Evolutionary conservation across 2,329 filamentous ascomycete species (phyloP).

Genomic region (Diplodia intermedia): DNA sequence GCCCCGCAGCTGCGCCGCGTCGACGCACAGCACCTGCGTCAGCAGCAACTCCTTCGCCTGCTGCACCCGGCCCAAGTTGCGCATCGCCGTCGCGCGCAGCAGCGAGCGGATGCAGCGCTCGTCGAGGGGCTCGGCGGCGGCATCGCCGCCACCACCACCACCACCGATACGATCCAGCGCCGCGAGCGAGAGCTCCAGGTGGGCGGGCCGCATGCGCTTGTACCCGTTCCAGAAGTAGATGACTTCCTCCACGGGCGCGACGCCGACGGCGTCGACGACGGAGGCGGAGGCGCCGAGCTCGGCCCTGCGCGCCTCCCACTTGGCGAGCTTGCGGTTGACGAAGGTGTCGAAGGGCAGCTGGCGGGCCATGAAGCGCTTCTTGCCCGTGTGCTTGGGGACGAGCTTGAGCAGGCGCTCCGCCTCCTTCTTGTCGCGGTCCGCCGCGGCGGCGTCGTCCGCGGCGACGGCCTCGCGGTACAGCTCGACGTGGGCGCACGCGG

Average conservation of each 20-base stretch:
- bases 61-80: conserved; percentile 66
- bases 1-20: conserved; percentile 63
- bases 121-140: conserved; percentile 49
- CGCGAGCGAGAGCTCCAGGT: conserved; percentile 68
- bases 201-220: conserved; percentile 74
- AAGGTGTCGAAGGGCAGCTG: conserved; percentile 91
- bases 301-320: conserved; percentile 83
- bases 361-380: conserved; percentile 87
- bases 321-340: conserved; percentile 79
- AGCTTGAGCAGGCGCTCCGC: conserved; percentile 75
- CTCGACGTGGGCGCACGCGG: conserved; percentile 78
- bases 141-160: conserved; percentile 37
- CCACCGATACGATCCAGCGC: conserved; percentile 56
- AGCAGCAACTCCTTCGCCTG: conserved; percentile 72
- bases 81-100: conserved; percentile 69
- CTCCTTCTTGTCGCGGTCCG: conserved; percentile 36
- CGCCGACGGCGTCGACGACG: conserved; percentile 79
- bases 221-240: conserved; percentile 91
- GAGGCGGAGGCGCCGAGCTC: conserved; percentile 63
- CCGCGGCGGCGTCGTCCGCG: background rate
- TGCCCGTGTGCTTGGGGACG: conserved; percentile 76
- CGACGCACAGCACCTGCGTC: conserved; percentile 67
- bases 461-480: conserved; percentile 72
- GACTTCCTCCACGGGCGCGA: conserved; percentile 87
- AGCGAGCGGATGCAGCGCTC: conserved; percentile 71